These are phyloP conservation scores for Stephanodiscus minutulus DNA, from an alignment of 108 stramenopile species.

Conservation along the genomic window DNA sequence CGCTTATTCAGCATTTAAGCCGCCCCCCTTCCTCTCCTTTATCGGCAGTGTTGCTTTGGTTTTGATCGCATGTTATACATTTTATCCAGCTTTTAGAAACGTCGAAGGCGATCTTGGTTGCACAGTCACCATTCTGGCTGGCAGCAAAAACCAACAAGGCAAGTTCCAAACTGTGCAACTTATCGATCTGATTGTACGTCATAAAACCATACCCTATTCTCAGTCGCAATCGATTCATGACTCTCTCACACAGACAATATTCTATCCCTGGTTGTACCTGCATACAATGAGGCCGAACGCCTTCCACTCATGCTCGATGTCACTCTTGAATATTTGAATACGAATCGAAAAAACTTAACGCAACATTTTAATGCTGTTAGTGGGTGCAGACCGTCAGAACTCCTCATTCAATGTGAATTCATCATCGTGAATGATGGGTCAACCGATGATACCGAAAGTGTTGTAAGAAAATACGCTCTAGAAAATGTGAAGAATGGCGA, in stretches of 20 bases:
- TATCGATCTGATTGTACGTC: background rate
- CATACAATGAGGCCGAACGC: conserved; percentile 93
- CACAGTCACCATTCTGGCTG: conserved; percentile 30
- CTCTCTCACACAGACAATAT: conserved; percentile 21
- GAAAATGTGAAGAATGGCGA: conserved; percentile 35
- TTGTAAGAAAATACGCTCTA: conserved; percentile 51
- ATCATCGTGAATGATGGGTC: conserved; percentile 89
- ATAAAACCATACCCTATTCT: background rate
- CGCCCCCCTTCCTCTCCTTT: background rate
- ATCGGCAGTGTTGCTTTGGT: conserved; percentile 1
- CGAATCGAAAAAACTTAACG: conserved; percentile 26
- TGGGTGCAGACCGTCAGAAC: background rate
- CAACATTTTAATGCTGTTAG: conserved; percentile 12
- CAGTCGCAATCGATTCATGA: background rate
- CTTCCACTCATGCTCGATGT: conserved; percentile 86
- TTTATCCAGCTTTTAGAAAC: conserved; percentile 42
- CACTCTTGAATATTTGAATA: conserved; percentile 67
- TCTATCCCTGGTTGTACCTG: conserved; percentile 90
- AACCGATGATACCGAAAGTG: conserved; percentile 60
- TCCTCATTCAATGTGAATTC: conserved; percentile 51
- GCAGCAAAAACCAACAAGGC: conserved; percentile 12
- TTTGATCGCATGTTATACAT: conserved; percentile 35
- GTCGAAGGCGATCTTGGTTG: conserved; percentile 32
- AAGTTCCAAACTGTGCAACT: background rate
- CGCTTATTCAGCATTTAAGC: no score